These are phyloP conservation scores for Sesbania bispinosa DNA, from an alignment of 306 rosid species.

Conservation along the genomic window DNA sequence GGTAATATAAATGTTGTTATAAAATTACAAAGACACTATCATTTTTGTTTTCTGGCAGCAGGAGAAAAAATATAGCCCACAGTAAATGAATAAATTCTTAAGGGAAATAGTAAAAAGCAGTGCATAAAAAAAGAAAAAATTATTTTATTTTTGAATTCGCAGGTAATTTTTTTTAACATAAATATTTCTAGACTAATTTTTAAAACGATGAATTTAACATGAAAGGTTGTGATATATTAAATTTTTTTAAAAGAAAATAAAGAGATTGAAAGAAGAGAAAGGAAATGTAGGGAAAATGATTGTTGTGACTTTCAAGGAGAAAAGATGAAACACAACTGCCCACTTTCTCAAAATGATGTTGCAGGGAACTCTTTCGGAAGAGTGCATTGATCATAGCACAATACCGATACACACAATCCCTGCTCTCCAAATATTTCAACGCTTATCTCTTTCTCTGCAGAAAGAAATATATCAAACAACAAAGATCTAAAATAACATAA, in stretches of 20 bases:
- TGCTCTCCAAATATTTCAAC: slow-evolving; percentile 23
- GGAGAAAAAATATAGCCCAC: too few relatives aligned
- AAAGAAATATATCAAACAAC: background rate
- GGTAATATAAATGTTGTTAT: too few relatives aligned
- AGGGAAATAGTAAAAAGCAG: too few relatives aligned
- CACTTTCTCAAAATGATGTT: slow-evolving; percentile 49
- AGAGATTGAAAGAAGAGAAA: background rate
- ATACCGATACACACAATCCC: slow-evolving; percentile 88
- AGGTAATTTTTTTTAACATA: too few relatives aligned
- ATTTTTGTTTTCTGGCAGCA: too few relatives aligned
- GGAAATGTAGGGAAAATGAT: slow-evolving; percentile 73
- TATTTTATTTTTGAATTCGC: too few relatives aligned
- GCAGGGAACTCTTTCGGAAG: slow-evolving; percentile 82
- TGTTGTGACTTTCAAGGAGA: slow-evolving; percentile 45
- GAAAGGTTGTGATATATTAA: too few relatives aligned
- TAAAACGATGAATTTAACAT: too few relatives aligned
- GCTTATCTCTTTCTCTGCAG: background rate
- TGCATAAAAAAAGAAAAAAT: too few relatives aligned
- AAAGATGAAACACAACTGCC: slow-evolving; percentile 71
- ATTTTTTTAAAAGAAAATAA: background rate
- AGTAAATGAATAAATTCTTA: too few relatives aligned
- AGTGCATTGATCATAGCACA: slow-evolving; percentile 47
- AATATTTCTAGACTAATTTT: too few relatives aligned
- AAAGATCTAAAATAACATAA: background rate
- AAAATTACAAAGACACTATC: too few relatives aligned